Conservation (phyloP, 164 flowering plant genomes). For the Piper betle region DNA sequence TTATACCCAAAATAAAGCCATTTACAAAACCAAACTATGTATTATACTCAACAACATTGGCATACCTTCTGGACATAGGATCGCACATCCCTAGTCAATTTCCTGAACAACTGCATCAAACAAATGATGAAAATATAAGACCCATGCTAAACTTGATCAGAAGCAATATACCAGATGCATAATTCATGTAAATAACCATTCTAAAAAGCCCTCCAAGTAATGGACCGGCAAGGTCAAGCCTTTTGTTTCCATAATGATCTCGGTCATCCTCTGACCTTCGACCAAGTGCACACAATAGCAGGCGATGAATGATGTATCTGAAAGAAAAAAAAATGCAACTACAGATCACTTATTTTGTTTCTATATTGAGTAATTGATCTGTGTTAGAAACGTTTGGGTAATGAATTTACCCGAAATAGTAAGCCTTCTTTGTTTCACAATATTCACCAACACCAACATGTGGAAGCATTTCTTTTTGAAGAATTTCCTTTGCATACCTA, state of each 20-base stretch:
- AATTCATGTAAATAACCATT: constrained; percentile 39
- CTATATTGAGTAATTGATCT: too few species aligned
- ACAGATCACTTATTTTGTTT: too few species aligned
- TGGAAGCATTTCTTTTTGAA: constrained; percentile 98
- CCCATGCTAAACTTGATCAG: not conserved
- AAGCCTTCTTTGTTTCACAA: constrained; percentile 98
- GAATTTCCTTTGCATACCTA: constrained; percentile 95
- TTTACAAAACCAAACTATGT: too few species aligned
- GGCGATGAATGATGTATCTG: constrained; percentile 92
- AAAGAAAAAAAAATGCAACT: not conserved
- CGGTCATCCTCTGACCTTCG: constrained; percentile 98
- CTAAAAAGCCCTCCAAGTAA: constrained; percentile 90
- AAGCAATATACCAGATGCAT: not conserved
- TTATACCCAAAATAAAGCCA: too few species aligned
- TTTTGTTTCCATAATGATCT: constrained; percentile 96
- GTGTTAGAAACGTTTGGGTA: not conserved
- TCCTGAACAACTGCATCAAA: constrained; percentile 73
- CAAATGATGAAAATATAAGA: not conserved
- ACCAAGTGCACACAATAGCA: constrained; percentile 82
- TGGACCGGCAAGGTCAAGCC: constrained; percentile 99
- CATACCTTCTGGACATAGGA: constrained; percentile 76
- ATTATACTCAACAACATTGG: too few species aligned
- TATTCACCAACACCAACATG: constrained; percentile 94
- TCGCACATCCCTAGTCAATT: constrained; percentile 94
- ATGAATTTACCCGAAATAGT: constrained; percentile 71